Evolutionary conservation across 306 rosid genomes (phyloP).

Genomic region (Oemleria cerasiformis): DNA sequence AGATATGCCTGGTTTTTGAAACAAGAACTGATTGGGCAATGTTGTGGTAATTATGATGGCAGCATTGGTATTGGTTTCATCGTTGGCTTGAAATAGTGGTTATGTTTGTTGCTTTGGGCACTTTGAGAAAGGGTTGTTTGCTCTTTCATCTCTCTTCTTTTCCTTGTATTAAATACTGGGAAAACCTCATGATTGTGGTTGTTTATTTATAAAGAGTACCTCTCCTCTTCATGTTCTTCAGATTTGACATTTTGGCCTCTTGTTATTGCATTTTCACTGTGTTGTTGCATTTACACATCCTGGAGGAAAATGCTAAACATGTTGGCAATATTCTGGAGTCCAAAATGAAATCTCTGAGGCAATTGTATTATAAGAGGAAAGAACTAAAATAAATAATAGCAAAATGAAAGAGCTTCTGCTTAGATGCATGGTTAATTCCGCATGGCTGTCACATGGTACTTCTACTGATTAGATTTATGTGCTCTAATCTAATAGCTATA

Average conservation of each 20-base stretch:
- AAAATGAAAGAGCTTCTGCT: background rate
- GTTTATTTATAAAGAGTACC: background rate
- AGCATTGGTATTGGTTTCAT: background rate
- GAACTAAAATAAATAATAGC: background rate
- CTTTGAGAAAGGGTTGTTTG: background rate
- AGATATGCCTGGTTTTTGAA: background rate
- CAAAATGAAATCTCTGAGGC: background rate
- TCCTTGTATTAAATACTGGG: background rate
- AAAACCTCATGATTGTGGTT: background rate
- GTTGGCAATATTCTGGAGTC: background rate
- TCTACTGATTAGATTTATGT: background rate
- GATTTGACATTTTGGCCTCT: background rate
- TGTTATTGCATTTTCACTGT: slow-evolving; percentile 4
- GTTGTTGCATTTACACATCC: background rate
- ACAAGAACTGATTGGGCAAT: background rate
- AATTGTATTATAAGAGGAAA: background rate
- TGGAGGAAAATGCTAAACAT: background rate
- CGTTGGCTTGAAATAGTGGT: background rate
- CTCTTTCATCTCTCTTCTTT: background rate
- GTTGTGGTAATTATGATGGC: background rate
- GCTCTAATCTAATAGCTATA: background rate
- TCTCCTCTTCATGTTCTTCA: background rate
- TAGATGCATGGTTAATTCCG: background rate
- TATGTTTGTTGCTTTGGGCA: background rate
- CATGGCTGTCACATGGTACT: background rate